Conservation (phyloP, 805 yeast genomes). For the Pichia thaimueangensis region DNA sequence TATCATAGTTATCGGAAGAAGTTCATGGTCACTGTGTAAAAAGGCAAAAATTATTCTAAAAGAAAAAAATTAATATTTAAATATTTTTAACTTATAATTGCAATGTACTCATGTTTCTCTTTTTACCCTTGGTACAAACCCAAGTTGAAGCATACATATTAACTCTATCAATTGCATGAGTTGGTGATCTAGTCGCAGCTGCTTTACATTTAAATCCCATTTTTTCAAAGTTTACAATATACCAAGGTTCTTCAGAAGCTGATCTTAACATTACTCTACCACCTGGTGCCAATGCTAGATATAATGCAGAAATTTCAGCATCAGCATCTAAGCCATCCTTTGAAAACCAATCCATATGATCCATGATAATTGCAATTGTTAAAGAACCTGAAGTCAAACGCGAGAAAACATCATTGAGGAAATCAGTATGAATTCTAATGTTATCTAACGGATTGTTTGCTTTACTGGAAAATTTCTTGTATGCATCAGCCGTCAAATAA, state of each 20-base stretch:
- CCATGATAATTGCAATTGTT: conserved; percentile 79
- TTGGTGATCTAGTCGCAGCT: conserved; percentile 60
- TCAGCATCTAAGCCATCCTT: conserved; percentile 57
- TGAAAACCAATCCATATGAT: conserved; percentile 89
- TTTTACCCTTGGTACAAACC: conserved; percentile 58
- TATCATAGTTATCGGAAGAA: too few species aligned
- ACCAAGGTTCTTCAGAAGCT: conserved; percentile 74
- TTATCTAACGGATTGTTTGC: conserved; percentile 52
- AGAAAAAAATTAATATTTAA: too few species aligned
- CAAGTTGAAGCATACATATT: conserved; percentile 89
- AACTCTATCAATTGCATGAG: conserved; percentile 66
- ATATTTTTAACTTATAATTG: conserved; percentile 19
- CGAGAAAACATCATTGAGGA: conserved; percentile 66
- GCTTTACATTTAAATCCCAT: conserved; percentile 64
- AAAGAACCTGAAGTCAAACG: conserved; percentile 56
- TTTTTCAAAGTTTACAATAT: conserved; percentile 58
- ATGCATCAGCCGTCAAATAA: conserved; percentile 58
- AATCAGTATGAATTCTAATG: conserved; percentile 74
- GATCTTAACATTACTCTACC: conserved; percentile 76
- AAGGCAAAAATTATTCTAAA: too few species aligned
- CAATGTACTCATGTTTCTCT: conserved; percentile 48
- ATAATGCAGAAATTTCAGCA: conserved; percentile 59
- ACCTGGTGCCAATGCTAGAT: conserved; percentile 52
- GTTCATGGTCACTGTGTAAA: too few species aligned
- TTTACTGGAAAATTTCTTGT: conserved; percentile 38